A percentile compares a stretch with the other conserved stretches of the same genome.
phyloP scores from a whole-genome alignment of 2,329 filamentous ascomycete genomes.

The Diplocarpon mali region DNA sequence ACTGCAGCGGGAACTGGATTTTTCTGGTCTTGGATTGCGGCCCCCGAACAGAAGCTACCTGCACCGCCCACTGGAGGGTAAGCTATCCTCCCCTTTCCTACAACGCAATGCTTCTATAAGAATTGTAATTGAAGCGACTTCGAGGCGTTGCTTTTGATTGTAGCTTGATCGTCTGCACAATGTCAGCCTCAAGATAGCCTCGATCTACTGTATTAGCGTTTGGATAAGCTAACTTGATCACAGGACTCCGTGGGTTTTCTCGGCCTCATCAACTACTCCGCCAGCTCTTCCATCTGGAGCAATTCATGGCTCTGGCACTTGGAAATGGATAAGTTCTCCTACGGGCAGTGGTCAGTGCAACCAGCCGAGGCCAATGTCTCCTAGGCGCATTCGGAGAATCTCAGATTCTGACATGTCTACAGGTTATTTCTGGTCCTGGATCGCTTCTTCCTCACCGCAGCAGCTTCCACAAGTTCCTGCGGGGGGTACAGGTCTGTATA shows the following conservation, averaged over 20 bases:
- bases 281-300: not conserved
- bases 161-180: no score
- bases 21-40: not conserved
- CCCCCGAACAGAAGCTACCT: not conserved
- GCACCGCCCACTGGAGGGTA: not conserved
- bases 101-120: no score
- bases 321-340: not conserved
- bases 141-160: no score
- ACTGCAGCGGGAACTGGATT: not conserved
- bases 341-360: not conserved
- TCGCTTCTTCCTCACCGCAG: not conserved
- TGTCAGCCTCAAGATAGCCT: no score
- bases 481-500: no score
- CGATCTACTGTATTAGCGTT: no score
- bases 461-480: not conserved
- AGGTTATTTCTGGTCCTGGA: not conserved
- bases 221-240: no score
- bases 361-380: no score
- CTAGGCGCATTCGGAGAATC: no score
- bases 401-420: no score
- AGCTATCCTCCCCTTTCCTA: no score
- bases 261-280: not conserved
- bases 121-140: no score
- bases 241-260: not conserved
- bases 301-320: not conserved